Evolutionary conservation across 768 basidiomycete genomes (phyloP), one percentile per base, ranked within the genome.

Genomic region (Sistotremastrum niveocremeum): DNA sequence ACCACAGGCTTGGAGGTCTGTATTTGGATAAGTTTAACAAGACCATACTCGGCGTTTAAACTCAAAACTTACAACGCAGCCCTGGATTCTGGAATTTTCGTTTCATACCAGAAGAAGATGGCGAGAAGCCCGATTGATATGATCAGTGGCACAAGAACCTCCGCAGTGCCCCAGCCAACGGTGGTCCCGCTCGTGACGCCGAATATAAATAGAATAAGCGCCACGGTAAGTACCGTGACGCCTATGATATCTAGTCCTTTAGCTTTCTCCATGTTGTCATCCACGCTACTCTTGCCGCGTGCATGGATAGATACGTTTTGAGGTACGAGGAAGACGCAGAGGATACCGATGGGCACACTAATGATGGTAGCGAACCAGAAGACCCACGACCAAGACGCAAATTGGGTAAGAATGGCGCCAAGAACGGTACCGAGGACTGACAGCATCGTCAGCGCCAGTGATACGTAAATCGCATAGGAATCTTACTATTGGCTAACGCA

Each of bases 101-200:
- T 57, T 51, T 78, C 74, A 66, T 69, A 77, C 43, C 65, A 59
- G 58, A 79, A 72, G 62, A 79, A 79, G 1, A 45, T 57, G 30
- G 58, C 51, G 37, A 60, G 52, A 8, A 71, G 49, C 6, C 66
- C 35, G 47, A 73, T 54, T 4, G 74, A 69, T 33, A 76, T 51
- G 7, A 73, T 55, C 36, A 79, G 58, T 0, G 72, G 68, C 4
- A 58, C 62, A 42, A 77, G 56, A 46, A 76, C 71, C n/a, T 57
- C 49, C 4, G 71, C 64, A 1, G 64, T 56, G 4, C 54, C 56
- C 77, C 77, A 79, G 20, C 76, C 74, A 42, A 56, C 57, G 11
- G 65, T 62, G 6, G 77, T 66, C 20, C 71, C 74, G 33, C 65
- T 63, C 12, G 61, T 66, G 45, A 66, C 56, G 10, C 61, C 62